A percentile compares a stretch with the other conserved stretches of the same genome.
phyloP scores from a whole-genome alignment of 2,329 filamentous ascomycete species.

The Penicillium griseofulvum region DNA sequence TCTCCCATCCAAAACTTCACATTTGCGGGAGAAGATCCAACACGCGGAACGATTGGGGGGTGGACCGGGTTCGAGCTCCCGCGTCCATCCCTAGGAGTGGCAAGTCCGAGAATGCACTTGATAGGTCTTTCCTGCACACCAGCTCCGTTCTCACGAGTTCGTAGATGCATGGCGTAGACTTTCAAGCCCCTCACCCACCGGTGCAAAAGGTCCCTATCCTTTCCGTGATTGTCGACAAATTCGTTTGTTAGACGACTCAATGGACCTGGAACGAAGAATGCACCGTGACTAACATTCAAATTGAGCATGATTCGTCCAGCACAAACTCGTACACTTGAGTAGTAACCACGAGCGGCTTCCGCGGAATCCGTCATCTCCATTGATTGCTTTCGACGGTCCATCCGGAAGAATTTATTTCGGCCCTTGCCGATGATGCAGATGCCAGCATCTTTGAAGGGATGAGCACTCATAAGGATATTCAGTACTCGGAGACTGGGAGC shows the following conservation, averaged over 20 bases:
- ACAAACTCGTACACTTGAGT: constrained; percentile 18
- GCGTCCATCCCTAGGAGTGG: constrained; percentile 10
- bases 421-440: constrained; percentile 14
- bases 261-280: constrained; percentile 9
- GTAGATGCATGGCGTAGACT: constrained; percentile 13
- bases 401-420: constrained; percentile 19
- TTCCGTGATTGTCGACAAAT: not conserved
- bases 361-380: constrained; percentile 9
- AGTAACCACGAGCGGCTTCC: constrained; percentile 20
- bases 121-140: not conserved
- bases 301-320: constrained; percentile 16
- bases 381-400: constrained; percentile 8
- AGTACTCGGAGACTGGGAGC: constrained; percentile 8
- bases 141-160: not conserved
- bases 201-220: not conserved
- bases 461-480: constrained; percentile 19
- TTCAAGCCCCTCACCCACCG: constrained; percentile 13
- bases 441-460: constrained; percentile 2
- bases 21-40: constrained; percentile 8
- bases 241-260: not conserved
- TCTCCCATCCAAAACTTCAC: constrained; percentile 13
- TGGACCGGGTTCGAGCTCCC: not conserved
- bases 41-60: not conserved
- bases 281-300: constrained; percentile 21
- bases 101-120: constrained; percentile 13